Evolutionary conservation across 2,329 filamentous ascomycete species (phyloP).

Genomic region (Colletotrichum ledebouriae): DNA sequence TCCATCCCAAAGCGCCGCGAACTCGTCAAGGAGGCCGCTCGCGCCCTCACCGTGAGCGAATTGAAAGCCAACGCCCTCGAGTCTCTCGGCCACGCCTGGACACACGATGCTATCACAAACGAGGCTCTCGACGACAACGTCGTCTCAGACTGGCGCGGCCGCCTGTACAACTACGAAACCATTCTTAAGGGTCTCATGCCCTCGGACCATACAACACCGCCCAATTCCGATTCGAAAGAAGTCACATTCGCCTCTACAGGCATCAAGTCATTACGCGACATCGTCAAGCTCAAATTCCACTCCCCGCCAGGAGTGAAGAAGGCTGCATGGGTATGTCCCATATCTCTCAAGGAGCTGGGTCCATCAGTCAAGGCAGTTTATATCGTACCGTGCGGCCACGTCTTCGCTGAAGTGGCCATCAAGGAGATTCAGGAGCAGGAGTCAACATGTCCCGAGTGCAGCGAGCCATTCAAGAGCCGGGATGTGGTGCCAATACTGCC

Average conservation of each 20-base stretch:
- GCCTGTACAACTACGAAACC: constrained; percentile 95
- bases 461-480: constrained; percentile 76
- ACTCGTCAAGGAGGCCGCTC: constrained; percentile 93
- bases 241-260: constrained; percentile 62
- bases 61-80: constrained; percentile 90
- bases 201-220: constrained; percentile 48
- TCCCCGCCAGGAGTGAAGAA: constrained; percentile 55
- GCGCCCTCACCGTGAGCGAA: constrained; percentile 84
- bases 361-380: constrained; percentile 86
- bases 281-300: constrained; percentile 87
- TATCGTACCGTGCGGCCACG: constrained; percentile 94
- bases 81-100: constrained; percentile 88
- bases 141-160: constrained; percentile 87
- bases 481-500: constrained; percentile 90
- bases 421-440: constrained; percentile 80
- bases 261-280: constrained; percentile 87
- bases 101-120: constrained; percentile 87
- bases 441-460: constrained; percentile 77
- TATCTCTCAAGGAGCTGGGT: constrained; percentile 89
- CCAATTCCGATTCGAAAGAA: constrained; percentile 47
- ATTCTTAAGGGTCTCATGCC: constrained; percentile 75
- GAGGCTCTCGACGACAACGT: constrained; percentile 79
- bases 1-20: constrained; percentile 96
- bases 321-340: constrained; percentile 83
- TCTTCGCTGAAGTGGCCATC: constrained; percentile 88